phyloP scores from a whole-genome alignment of 306 rosid species.

The Rubus parviflorus region DNA sequence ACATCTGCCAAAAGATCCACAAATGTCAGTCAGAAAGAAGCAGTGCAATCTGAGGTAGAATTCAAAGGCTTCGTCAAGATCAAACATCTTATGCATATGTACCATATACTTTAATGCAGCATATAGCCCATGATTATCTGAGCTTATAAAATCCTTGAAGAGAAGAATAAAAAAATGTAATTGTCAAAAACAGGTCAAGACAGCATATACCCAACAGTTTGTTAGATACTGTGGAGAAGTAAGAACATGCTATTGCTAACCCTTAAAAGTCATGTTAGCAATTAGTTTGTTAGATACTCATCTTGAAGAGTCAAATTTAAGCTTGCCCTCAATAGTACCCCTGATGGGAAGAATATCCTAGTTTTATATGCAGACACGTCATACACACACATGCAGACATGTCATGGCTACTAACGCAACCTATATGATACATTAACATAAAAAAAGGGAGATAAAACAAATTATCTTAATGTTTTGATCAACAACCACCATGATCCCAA shows the following conservation, averaged over 20 bases:
- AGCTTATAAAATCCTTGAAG: not conserved
- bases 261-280: not conserved
- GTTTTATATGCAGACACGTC: not conserved
- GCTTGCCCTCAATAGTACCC: not conserved
- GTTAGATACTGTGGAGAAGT: not conserved
- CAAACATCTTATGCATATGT: not conserved
- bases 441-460: not conserved
- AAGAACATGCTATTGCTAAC: not conserved
- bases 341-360: not conserved
- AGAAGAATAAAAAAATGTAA: not conserved
- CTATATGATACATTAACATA: not conserved
- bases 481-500: not conserved
- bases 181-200: not conserved
- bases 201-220: not conserved
- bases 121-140: not conserved
- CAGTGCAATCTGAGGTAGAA: conserved; percentile 11
- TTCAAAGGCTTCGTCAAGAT: not conserved
- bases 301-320: not conserved
- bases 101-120: not conserved
- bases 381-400: not conserved
- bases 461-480: not conserved
- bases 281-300: not conserved
- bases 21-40: conserved; percentile 7
- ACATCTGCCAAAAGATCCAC: conserved; percentile 63
- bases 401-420: not conserved